These are phyloP conservation scores for Pyrenophora graminea DNA, from an alignment of 2,329 filamentous ascomycete species.

Conservation along the genomic window DNA sequence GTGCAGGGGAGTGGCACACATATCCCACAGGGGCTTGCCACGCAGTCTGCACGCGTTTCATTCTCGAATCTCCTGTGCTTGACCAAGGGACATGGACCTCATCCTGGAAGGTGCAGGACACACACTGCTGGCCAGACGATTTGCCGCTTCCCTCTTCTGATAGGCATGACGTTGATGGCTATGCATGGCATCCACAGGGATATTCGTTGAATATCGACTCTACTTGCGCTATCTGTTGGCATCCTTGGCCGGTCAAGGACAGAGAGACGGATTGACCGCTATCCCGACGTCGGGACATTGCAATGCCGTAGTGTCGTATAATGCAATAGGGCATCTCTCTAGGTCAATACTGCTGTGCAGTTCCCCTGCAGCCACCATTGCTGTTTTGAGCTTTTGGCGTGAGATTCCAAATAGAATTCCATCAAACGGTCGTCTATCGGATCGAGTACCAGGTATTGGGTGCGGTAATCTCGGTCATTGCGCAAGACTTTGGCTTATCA, in stretches of 20 bases:
- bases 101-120: background rate
- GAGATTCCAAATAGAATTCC: slow-evolving; percentile 1
- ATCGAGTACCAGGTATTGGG: background rate
- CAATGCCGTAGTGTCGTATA: slow-evolving; percentile 2
- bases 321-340: slow-evolving; percentile 3
- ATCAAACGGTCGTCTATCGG: slow-evolving; percentile 2
- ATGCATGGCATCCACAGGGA: too few relatives aligned
- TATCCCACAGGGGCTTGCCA: background rate
- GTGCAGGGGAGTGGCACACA: too few relatives aligned
- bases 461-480: slow-evolving; percentile 2
- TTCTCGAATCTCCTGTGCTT: background rate
- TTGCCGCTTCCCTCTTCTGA: background rate
- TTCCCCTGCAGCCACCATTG: slow-evolving; percentile 3
- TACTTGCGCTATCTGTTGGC: too few relatives aligned
- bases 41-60: background rate
- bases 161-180: background rate
- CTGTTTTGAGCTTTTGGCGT: background rate
- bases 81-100: background rate
- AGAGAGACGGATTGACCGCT: background rate
- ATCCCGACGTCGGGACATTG: slow-evolving; percentile 8
- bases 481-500: slow-evolving; percentile 3
- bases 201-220: too few relatives aligned
- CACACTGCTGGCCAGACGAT: too few relatives aligned
- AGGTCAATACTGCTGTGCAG: slow-evolving; percentile 5
- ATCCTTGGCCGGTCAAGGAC: background rate